A percentile compares a stretch with the other conserved stretches of the same genome.
Evolutionary conservation across 2,329 filamentous ascomycete species (phyloP).

Genomic region (Cladosporium colombiae): DNA sequence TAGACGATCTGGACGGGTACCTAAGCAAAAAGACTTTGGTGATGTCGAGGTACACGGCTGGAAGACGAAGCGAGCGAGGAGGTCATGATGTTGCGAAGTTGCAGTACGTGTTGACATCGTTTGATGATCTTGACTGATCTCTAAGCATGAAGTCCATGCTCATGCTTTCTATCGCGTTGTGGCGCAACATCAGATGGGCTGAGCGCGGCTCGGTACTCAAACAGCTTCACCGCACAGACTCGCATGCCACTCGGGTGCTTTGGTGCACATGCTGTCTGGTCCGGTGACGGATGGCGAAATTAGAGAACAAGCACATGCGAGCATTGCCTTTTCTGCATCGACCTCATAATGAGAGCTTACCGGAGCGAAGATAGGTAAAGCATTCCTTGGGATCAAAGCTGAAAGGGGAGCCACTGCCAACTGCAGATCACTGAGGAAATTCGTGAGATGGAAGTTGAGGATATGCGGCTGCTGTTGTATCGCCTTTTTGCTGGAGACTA

Average conservation of each 20-base stretch:
- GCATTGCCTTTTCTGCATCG: neutral
- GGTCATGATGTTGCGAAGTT: neutral
- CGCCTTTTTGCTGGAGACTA: neutral
- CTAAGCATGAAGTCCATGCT: neutral
- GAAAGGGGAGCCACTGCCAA: neutral
- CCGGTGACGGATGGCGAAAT: neutral
- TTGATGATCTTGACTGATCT: neutral
- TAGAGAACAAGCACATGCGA: neutral
- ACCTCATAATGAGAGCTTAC: neutral
- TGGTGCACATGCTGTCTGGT: neutral
- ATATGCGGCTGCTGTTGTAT: neutral
- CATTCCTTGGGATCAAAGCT: neutral
- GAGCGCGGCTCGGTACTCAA: too few species aligned
- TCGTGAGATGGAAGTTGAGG: neutral
- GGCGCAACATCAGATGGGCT: neutral
- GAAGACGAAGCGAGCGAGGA: neutral
- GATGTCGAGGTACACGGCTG: constrained; percentile 6
- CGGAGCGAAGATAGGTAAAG: neutral
- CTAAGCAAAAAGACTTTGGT: neutral
- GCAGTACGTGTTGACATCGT: neutral
- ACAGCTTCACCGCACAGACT: neutral
- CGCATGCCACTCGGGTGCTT: neutral
- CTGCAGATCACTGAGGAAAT: neutral
- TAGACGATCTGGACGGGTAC: neutral
- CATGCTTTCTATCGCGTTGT: neutral